phyloP scores from a whole-genome alignment of 202 grass and related monocot species.

The Panicum hallii region DNA sequence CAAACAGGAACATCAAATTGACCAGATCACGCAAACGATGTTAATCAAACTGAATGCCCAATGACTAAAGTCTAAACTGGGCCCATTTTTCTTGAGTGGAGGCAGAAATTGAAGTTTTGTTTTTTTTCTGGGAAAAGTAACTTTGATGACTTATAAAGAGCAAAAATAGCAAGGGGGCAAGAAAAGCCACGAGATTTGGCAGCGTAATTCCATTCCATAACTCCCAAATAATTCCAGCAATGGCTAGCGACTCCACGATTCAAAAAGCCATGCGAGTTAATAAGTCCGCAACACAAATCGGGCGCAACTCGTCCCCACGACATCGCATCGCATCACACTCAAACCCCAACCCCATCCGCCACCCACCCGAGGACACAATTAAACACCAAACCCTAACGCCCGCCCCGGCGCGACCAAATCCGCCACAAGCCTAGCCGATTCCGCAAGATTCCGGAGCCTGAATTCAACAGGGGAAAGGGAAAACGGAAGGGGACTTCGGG shows the following conservation, averaged over 20 bases:
- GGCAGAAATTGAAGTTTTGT: not conserved
- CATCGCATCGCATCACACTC: slow-evolving; percentile 33
- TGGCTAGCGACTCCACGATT: slow-evolving; percentile 17
- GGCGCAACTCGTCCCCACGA: not conserved
- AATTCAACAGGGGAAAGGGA: not conserved
- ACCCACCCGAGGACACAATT: not conserved
- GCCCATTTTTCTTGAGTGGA: not conserved
- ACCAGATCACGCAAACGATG: slow-evolving; percentile 15
- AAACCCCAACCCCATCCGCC: slow-evolving; percentile 2
- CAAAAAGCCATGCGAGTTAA: not conserved
- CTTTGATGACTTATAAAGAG: slow-evolving; percentile 3
- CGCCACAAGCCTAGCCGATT: not conserved
- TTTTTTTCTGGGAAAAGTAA: no score
- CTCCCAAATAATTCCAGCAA: not conserved
- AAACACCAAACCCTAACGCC: not conserved
- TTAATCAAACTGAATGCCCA: not conserved
- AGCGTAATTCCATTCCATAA: slow-evolving; percentile 16
- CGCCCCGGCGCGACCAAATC: not conserved
- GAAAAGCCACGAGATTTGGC: slow-evolving; percentile 20
- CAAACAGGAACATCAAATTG: not conserved
- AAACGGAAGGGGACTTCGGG: not conserved
- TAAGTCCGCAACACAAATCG: slow-evolving; percentile 36
- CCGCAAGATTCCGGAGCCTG: slow-evolving; percentile 20
- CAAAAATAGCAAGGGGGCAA: slow-evolving; percentile 13
- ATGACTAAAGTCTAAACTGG: slow-evolving; percentile 4